Base-by-base conservation (phyloP, 2,329 filamentous ascomycete species). In the Sporothrix variecibatus region DNA sequence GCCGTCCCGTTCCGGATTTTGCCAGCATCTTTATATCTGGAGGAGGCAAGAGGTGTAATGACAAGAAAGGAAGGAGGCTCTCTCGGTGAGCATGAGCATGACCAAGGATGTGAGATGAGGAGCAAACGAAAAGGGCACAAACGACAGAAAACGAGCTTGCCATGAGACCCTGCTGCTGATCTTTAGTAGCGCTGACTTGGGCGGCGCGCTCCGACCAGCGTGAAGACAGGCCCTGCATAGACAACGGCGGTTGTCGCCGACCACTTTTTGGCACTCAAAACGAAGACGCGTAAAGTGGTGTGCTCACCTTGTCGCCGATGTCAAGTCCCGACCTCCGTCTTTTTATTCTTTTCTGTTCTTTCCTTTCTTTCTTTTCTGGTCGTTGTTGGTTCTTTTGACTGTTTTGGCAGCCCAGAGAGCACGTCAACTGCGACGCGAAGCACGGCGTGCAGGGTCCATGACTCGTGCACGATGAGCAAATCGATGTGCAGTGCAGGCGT, bases 381-480 rank as follows among this genome's bases (percentile, higher is more conserved):
- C n/a, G n/a, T n/a, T n/a, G n/a, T n/a, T n/a, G n/a, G n/a, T n/a
- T n/a, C n/a, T 5, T 64, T 28, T 65, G 60, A 15, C 26, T 9
- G 2, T 46, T 46, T 46, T 9, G 43, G 11, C 43, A 12, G 15
- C 20, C 46, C 12, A 51, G 23, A 62, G 31, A 65, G 65, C 65
- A 68, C 65, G 65, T 68, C 65, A 68, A 68, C 65, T 68, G 43
- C 65, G 40, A 68, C 65, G 26, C 20, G 40, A 34, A 68, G 40
- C 65, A 68, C 65, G 65, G 65, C 65, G 65, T 67, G 40, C 64
- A 67, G 64, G 43, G 38, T 26, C 65, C 65, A 68, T 68, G 65
- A 68, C 65, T 68, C 65, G 65, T 68, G 65, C 23, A 49, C 38
- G 64, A 64, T 64, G 60, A 23, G 28, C 31, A n/a, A 15, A 64